phyloP scores from a whole-genome alignment of 257 asterid species.

The Nicotiana tabacum region DNA sequence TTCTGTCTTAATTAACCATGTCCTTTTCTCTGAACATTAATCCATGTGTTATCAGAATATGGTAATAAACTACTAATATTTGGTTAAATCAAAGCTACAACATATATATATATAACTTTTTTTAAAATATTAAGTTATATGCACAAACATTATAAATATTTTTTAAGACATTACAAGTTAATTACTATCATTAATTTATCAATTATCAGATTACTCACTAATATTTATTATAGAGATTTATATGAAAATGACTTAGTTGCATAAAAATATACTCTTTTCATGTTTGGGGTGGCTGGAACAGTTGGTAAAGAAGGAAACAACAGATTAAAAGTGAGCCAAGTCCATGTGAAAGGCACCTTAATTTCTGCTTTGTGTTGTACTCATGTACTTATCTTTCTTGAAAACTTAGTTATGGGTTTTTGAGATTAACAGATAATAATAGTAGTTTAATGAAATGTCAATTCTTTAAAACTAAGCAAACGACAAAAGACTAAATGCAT shows the following conservation, averaged over 20 bases:
- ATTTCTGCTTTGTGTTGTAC: background rate
- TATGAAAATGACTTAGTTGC: background rate
- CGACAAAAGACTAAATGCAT: constrained; percentile 20
- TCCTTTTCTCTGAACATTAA: background rate
- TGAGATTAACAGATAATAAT: background rate
- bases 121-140: background rate
- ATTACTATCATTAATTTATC: background rate
- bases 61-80: background rate
- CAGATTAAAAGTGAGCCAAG: background rate
- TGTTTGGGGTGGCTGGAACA: background rate
- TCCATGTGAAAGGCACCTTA: constrained; percentile 14
- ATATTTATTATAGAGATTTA: too few relatives aligned
- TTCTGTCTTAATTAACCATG: background rate
- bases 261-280: background rate
- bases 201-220: too few relatives aligned
- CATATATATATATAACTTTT: too few relatives aligned
- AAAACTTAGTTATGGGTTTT: background rate
- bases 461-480: background rate
- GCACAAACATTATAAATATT: background rate
- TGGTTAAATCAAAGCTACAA: background rate
- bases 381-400: background rate
- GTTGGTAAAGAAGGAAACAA: background rate
- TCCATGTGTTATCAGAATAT: background rate
- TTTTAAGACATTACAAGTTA: background rate
- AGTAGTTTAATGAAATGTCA: background rate